A percentile compares a stretch with the other conserved stretches of the same genome.
phyloP scores from a whole-genome alignment of 2,329 filamentous ascomycete genomes.

The Fusarium citri region DNA sequence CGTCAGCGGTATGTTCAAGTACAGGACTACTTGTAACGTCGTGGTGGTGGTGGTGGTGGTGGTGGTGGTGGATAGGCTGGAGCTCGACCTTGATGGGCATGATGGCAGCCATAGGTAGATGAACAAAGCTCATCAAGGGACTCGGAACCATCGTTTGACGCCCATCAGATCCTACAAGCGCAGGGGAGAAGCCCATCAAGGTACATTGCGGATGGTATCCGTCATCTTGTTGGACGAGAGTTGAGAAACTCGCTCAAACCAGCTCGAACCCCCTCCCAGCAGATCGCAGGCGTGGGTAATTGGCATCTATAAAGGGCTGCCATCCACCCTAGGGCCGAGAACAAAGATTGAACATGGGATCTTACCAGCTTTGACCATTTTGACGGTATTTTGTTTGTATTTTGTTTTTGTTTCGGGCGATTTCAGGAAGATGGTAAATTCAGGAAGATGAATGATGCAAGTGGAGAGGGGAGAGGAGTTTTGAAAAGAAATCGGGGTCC shows the following conservation, averaged over 20 bases:
- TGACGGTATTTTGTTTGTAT: conserved; percentile 61
- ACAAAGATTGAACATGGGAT: conserved; percentile 4
- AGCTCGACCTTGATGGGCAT: conserved; percentile 7
- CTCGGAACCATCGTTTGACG: conserved; percentile 27
- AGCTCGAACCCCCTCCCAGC: conserved; percentile 55
- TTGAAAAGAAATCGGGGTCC: conserved; percentile 43
- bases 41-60: not conserved
- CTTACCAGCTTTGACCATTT: conserved; percentile 99
- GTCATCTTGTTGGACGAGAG: conserved; percentile 51
- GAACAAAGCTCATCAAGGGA: conserved; percentile 50
- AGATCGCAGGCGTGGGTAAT: conserved; percentile 26
- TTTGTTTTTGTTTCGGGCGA: conserved; percentile 35
- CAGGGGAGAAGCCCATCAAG: conserved; percentile 56
- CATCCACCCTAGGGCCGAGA: conserved; percentile 25
- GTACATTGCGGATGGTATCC: conserved; percentile 49
- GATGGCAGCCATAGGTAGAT: conserved; percentile 9
- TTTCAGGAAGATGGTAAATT: conserved; percentile 30
- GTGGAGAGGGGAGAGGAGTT: conserved; percentile 46
- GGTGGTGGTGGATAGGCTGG: not conserved
- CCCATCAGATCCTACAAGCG: conserved; percentile 13
- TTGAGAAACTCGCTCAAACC: conserved; percentile 71
- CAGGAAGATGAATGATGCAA: conserved; percentile 35
- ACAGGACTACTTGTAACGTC: not conserved
- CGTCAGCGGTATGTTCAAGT: conserved; percentile 37
- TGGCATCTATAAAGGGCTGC: conserved; percentile 44